Percentiles rank a stretch among this genome's conserved stretches.
Conservation (phyloP, 768 basidiomycete species). For the Leccinum boreale region DNA sequence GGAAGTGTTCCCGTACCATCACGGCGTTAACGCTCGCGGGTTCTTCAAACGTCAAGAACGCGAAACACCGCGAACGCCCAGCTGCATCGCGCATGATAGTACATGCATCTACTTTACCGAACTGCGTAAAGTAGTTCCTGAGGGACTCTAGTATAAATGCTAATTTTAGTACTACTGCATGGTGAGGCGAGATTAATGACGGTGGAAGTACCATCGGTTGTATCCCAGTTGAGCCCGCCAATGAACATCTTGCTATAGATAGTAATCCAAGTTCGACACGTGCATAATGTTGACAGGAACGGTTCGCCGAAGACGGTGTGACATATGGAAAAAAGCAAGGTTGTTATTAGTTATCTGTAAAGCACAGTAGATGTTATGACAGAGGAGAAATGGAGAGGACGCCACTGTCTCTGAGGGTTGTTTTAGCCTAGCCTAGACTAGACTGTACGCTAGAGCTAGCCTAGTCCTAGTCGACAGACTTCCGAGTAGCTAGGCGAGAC, state of each 20-base stretch:
- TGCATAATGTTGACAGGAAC: slow-evolving; percentile 24
- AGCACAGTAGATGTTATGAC: slow-evolving; percentile 61
- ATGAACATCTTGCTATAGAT: slow-evolving; percentile 98
- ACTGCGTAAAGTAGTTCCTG: slow-evolving; percentile 89
- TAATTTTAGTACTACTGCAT: slow-evolving; percentile 44
- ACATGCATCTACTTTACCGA: slow-evolving; percentile 95
- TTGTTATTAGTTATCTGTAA: slow-evolving; percentile 79
- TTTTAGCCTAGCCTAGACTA: slow-evolving; percentile 80
- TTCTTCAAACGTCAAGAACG: slow-evolving; percentile 94
- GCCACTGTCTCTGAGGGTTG: slow-evolving; percentile 64
- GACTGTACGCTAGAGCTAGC: slow-evolving; percentile 76
- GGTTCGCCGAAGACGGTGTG: slow-evolving; percentile 24
- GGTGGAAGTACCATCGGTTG: slow-evolving; percentile 85
- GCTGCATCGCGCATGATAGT: slow-evolving; percentile 98
- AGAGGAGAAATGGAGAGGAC: slow-evolving; percentile 56
- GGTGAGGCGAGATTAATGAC: slow-evolving; percentile 35
- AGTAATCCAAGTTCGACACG: slow-evolving; percentile 22
- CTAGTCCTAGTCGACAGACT: slow-evolving; percentile 64
- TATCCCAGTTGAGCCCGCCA: slow-evolving; percentile 99
- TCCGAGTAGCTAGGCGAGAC: slow-evolving; percentile 42
- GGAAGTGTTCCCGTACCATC: slow-evolving; percentile 90
- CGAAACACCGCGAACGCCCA: slow-evolving; percentile 95
- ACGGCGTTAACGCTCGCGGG: slow-evolving; percentile 92
- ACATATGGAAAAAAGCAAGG: slow-evolving; percentile 41
- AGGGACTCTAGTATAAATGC: slow-evolving; percentile 55